These are phyloP conservation scores for Suhomyces xylopsoci DNA, from an alignment of 805 yeast genomes.

Conservation along the genomic window DNA sequence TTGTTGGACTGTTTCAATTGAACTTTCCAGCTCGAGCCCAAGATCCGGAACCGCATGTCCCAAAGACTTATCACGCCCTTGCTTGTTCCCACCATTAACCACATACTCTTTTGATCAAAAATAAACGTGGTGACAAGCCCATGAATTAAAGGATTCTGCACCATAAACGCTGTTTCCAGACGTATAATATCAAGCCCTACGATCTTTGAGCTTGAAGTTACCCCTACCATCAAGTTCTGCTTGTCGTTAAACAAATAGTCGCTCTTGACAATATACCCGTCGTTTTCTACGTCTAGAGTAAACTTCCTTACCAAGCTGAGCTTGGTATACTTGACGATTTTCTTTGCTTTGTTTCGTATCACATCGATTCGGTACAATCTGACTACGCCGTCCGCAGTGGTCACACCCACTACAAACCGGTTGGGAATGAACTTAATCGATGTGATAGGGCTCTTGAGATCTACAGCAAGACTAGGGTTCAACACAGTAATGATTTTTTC, in stretches of 20 bases:
- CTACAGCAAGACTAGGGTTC: slow-evolving; percentile 42
- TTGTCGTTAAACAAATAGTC: slow-evolving; percentile 39
- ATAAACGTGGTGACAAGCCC: slow-evolving; percentile 66
- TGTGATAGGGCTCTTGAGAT: slow-evolving; percentile 49
- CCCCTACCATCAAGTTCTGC: slow-evolving; percentile 43
- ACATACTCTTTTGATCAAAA: slow-evolving; percentile 49
- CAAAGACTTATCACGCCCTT: slow-evolving; percentile 74
- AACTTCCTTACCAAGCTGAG: slow-evolving; percentile 39
- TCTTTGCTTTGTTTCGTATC: slow-evolving; percentile 30
- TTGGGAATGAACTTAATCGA: slow-evolving; percentile 50
- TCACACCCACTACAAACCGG: slow-evolving; percentile 57
- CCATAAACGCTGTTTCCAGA: slow-evolving; percentile 39
- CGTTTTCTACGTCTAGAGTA: slow-evolving; percentile 27
- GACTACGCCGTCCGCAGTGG: slow-evolving; percentile 47
- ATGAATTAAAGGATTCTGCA: slow-evolving; percentile 57
- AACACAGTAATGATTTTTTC: slow-evolving; percentile 58
- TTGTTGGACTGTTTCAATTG: slow-evolving; percentile 2
- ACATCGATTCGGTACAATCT: slow-evolving; percentile 37
- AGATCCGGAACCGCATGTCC: slow-evolving; percentile 70
- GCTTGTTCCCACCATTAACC: slow-evolving; percentile 74
- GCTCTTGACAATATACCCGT: slow-evolving; percentile 44
- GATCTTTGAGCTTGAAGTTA: slow-evolving; percentile 54
- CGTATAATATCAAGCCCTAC: slow-evolving; percentile 56
- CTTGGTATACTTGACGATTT: slow-evolving; percentile 26
- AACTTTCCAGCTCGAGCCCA: slow-evolving; percentile 62